Base-by-base conservation (phyloP, 768 basidiomycete species). In the Russula sp. region DNA sequence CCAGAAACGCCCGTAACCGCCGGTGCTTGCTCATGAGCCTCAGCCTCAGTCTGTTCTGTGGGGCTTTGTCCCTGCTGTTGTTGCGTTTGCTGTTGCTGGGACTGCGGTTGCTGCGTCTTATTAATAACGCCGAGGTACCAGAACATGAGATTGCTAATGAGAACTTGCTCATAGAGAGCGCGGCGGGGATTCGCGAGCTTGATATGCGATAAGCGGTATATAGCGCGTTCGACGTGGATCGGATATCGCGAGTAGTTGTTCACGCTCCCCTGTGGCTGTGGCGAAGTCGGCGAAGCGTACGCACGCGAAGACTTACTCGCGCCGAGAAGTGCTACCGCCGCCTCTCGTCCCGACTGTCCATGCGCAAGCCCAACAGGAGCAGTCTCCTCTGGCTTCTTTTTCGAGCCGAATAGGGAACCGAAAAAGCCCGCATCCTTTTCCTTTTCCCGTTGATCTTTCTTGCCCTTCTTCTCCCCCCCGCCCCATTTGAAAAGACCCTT, bases 81-180 rank as follows among this genome's bases (percentile, higher is more conserved):
- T 67, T 22, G 71, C 32, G 44, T 72, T 73, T 32, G 62, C 22
- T 57, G 62, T 11, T 57, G 62, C 24, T 63, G 62, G 8, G 38
- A 22, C n/a, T 62, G 76, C 68, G 44, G 80, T 69, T 42, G 82
- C 71, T 87, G 88, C 22, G 92, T 84, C 76, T 96, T 94, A 76
- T 98, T 97, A 77, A 98, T 98, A 69, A 98, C 88, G 14, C 95
- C 93, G 42, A 99, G 82, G 74, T 98, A 99, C 97, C 97, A 99
- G 81, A 99, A 98, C 93, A 96, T 97, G 71, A 94, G 78, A 73
- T 94, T 94, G 72, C 89, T 92, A 75, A 92, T 93, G 62, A 92
- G 78, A 59, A 90, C 97, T 75, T 99, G 97, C 78, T 99, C 97
- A 72, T 97, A 98, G 20, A 99, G 80, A 30, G 97, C 95, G 51